Percentiles rank a stretch among this genome's conserved stretches.
These are phyloP conservation scores for Chimonanthus praecox DNA, from an alignment of 164 flowering plant species.

Conservation along the genomic window DNA sequence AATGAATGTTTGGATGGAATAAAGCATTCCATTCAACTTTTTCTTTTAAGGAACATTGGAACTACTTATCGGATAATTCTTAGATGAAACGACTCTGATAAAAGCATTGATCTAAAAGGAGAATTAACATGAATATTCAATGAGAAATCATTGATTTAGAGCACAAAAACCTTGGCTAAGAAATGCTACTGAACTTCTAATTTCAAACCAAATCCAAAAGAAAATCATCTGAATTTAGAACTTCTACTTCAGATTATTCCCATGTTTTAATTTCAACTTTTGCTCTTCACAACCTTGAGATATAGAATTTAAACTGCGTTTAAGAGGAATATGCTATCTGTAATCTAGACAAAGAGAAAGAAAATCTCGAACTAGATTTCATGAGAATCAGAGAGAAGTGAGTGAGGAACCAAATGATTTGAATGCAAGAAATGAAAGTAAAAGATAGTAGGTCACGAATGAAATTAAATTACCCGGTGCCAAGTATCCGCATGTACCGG, in stretches of 20 bases:
- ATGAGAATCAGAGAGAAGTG: neutral
- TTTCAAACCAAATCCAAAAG: too few species aligned
- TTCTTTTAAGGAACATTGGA: neutral
- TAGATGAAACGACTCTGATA: too few species aligned
- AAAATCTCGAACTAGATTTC: neutral
- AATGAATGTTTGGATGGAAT: neutral
- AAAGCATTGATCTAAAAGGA: too few species aligned
- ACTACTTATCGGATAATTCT: too few species aligned
- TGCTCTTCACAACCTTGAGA: neutral
- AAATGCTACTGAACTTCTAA: too few species aligned
- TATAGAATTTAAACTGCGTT: neutral
- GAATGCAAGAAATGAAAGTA: neutral
- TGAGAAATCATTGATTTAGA: too few species aligned
- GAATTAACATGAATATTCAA: too few species aligned
- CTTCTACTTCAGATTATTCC: neutral
- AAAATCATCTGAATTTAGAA: too few species aligned
- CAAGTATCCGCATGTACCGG: conserved; percentile 93
- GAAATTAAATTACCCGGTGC: conserved; percentile 70
- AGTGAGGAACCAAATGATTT: neutral
- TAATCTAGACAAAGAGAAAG: too few species aligned
- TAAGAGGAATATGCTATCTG: too few species aligned
- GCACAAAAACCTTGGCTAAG: too few species aligned
- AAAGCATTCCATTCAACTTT: neutral
- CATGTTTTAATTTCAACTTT: too few species aligned
- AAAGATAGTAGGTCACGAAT: neutral